These are phyloP conservation scores for Paracorniculantispora psalliotae DNA, from an alignment of 2,329 filamentous ascomycete species.

Conservation along the genomic window DNA sequence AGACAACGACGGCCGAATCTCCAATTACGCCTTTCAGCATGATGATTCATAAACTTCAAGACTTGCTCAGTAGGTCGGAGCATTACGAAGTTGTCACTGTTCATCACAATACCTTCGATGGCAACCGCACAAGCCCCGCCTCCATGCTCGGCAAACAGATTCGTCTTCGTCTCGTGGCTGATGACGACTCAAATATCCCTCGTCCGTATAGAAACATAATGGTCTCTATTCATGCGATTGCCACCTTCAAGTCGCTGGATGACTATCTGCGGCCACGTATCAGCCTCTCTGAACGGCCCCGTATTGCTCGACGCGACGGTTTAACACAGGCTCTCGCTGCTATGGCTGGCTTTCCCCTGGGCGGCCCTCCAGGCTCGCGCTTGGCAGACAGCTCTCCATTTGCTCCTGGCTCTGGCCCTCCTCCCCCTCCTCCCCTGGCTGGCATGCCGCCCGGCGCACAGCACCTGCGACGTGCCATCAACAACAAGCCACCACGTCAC, in stretches of 20 bases:
- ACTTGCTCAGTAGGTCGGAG: constrained; percentile 91
- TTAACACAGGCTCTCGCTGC: constrained; percentile 67
- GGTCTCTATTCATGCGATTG: constrained; percentile 97
- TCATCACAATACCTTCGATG: constrained; percentile 86
- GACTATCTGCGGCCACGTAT: constrained; percentile 93
- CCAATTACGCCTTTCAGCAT: constrained; percentile 83
- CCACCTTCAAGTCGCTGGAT: constrained; percentile 93
- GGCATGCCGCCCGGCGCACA: constrained; percentile 22
- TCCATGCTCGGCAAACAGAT: constrained; percentile 98
- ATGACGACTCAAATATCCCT: constrained; percentile 87
- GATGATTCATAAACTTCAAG: constrained; percentile 89
- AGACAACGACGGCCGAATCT: constrained; percentile 60
- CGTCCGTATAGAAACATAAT: constrained; percentile 87
- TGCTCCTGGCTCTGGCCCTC: constrained; percentile 30
- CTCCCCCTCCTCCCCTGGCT: constrained; percentile 32
- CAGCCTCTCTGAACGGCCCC: constrained; percentile 65
- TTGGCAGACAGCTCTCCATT: constrained; percentile 42
- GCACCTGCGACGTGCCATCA: constrained; percentile 41
- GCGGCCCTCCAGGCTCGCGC: constrained; percentile 37
- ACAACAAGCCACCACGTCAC: constrained; percentile 29
- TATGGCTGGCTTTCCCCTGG: constrained; percentile 66
- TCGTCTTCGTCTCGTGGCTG: constrained; percentile 79
- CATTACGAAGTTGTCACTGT: constrained; percentile 98
- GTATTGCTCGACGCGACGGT: constrained; percentile 58
- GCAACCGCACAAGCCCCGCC: constrained; percentile 81